Percentiles rank a stretch among this genome's conserved stretches.
phyloP scores from a whole-genome alignment of 192 early-diverging fungal genomes.

The Coemansia sp. region DNA sequence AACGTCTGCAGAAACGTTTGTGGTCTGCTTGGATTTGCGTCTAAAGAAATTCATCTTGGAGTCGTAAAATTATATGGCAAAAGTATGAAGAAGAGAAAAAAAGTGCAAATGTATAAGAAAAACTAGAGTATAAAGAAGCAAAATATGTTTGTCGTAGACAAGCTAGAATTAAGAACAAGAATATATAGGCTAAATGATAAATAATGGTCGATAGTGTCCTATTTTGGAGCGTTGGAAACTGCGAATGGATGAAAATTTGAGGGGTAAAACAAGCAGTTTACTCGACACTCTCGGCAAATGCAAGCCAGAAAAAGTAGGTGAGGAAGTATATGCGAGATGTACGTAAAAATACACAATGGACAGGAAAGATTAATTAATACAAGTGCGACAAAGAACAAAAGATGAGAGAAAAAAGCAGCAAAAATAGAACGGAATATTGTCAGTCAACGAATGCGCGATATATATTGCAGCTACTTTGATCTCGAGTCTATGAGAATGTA shows the following conservation, averaged over 20 bases:
- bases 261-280: slow-evolving; percentile 2
- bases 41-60: slow-evolving; percentile 41
- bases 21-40: slow-evolving; percentile 16
- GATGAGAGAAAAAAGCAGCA: neutral
- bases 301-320: neutral
- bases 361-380: neutral
- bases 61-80: neutral
- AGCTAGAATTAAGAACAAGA: neutral
- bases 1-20: slow-evolving; percentile 3
- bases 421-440: slow-evolving; percentile 1
- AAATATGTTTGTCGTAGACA: too few relatives aligned
- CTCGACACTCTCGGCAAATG: neutral
- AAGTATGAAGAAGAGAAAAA: slow-evolving; percentile 1
- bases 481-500: neutral
- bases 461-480: too few relatives aligned
- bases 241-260: too few relatives aligned
- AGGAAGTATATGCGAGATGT: slow-evolving; percentile 4
- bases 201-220: too few relatives aligned
- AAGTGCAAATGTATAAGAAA: neutral
- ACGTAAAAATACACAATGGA: neutral
- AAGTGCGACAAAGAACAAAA: neutral
- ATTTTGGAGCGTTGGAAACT: too few relatives aligned
- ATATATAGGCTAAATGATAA: neutral
- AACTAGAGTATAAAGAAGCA: slow-evolving; percentile 2
- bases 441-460: neutral